Percentiles rank a stretch among this genome's conserved stretches.
Evolutionary conservation across 2,329 filamentous ascomycete genomes (phyloP).

Genomic region (Parafenestella ontariensis): DNA sequence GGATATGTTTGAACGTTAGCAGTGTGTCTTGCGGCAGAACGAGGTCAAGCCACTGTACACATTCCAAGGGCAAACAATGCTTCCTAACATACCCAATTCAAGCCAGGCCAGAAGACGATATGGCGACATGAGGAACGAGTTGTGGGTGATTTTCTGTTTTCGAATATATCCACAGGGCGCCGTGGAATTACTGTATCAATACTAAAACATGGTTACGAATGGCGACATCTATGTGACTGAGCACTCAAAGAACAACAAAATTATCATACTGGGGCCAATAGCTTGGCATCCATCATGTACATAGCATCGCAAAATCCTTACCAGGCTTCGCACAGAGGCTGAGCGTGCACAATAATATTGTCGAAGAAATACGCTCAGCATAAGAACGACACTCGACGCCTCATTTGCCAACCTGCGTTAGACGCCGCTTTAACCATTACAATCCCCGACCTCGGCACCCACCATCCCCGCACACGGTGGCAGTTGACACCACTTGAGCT

Average conservation of each 20-base stretch:
- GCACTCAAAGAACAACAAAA: neutral
- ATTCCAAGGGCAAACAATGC: neutral
- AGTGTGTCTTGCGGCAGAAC: neutral
- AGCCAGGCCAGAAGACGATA: neutral
- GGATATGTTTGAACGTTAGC: neutral
- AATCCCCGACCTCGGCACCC: constrained; percentile 35
- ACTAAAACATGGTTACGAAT: neutral
- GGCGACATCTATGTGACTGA: neutral
- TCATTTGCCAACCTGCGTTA: neutral
- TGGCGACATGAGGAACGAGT: neutral
- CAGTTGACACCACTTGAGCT: constrained; percentile 2
- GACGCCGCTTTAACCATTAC: neutral
- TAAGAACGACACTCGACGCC: too few species aligned
- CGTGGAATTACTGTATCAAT: neutral
- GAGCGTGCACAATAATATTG: too few species aligned
- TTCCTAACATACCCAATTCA: neutral
- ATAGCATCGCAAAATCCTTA: too few species aligned
- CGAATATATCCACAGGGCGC: neutral
- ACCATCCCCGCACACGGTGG: constrained; percentile 33
- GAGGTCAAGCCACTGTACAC: neutral
- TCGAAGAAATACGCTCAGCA: too few species aligned
- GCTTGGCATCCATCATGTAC: neutral
- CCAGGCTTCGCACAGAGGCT: too few species aligned
- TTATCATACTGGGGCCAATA: neutral
- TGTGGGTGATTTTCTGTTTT: neutral